Evolutionary conservation across 345 rosid genomes (phyloP).

Genomic region (Firmiana major): DNA sequence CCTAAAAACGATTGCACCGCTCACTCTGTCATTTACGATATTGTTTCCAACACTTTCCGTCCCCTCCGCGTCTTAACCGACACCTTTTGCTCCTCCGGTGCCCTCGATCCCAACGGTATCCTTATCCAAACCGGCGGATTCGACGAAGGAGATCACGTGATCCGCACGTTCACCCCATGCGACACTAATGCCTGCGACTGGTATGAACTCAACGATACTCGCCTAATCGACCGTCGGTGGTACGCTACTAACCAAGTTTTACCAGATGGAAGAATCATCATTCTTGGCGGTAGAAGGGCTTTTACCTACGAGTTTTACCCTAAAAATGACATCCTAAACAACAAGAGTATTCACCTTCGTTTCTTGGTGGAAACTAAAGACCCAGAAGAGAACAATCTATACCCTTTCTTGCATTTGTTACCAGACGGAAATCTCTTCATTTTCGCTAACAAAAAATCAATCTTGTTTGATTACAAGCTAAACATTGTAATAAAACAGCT

Average conservation of each 20-base stretch:
- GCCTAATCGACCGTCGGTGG: constrained; percentile 54
- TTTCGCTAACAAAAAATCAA: constrained; percentile 68
- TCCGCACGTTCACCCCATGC: constrained; percentile 56
- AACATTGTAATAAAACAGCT: constrained; percentile 49
- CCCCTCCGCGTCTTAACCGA: constrained; percentile 58
- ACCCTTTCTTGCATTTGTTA: constrained; percentile 69
- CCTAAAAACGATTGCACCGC: constrained; percentile 65
- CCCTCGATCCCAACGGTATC: constrained; percentile 52
- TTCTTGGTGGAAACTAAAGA: constrained; percentile 74
- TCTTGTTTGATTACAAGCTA: constrained; percentile 42
- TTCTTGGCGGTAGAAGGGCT: constrained; percentile 69
- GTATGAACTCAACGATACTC: constrained; percentile 40
- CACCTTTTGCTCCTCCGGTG: constrained; percentile 86
- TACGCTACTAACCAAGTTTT: constrained; percentile 71
- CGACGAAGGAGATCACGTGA: constrained; percentile 44
- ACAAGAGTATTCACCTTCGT: constrained; percentile 28
- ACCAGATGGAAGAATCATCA: constrained; percentile 66
- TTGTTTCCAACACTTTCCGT: constrained; percentile 50
- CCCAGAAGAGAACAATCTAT: constrained; percentile 69
- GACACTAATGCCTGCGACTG: constrained; percentile 45
- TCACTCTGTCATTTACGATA: constrained; percentile 63
- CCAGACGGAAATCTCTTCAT: constrained; percentile 78
- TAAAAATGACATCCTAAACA: constrained; percentile 24
- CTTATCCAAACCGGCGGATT: constrained; percentile 79
- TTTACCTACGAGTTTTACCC: constrained; percentile 70